Percentiles rank a stretch among this genome's conserved stretches.
These are phyloP conservation scores for Bacidia rubella DNA, from an alignment of 495 filamentous ascomycete genomes.

Conservation along the genomic window DNA sequence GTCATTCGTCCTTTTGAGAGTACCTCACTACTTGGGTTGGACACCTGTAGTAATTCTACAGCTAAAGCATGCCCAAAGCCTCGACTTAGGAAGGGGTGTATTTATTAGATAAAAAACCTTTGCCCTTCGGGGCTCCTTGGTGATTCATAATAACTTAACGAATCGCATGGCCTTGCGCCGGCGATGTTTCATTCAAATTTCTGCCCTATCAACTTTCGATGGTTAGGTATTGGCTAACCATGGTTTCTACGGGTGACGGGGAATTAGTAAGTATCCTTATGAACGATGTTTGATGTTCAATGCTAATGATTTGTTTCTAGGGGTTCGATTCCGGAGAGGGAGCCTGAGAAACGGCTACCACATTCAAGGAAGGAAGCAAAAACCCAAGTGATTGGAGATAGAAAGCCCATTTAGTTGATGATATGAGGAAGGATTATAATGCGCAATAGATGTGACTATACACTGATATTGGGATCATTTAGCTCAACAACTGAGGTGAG, in stretches of 20 bases:
- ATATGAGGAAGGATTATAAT: too few relatives aligned
- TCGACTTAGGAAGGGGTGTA: constrained; percentile 49
- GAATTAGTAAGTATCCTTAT: background rate
- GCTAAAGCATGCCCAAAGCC: constrained; percentile 58
- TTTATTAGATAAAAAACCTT: constrained; percentile 63
- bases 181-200: constrained; percentile 50
- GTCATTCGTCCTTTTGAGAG: constrained; percentile 62
- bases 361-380: background rate
- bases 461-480: constrained; percentile 45
- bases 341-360: constrained; percentile 5
- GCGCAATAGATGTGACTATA: constrained; percentile 44
- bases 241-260: constrained; percentile 18
- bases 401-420: too few relatives aligned
- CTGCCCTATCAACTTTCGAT: constrained; percentile 50
- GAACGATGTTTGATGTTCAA: background rate
- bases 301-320: background rate
- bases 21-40: constrained; percentile 58
- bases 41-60: constrained; percentile 64
- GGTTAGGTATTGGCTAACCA: constrained; percentile 37
- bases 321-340: constrained; percentile 23
- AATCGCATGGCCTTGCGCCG: constrained; percentile 9
- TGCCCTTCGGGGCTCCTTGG: constrained; percentile 45
- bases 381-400: too few relatives aligned
- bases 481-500: constrained; percentile 42
- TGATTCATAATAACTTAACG: constrained; percentile 30